Conservation (phyloP, 2,329 filamentous ascomycete species). For the Hymenoscyphus repandus region DNA sequence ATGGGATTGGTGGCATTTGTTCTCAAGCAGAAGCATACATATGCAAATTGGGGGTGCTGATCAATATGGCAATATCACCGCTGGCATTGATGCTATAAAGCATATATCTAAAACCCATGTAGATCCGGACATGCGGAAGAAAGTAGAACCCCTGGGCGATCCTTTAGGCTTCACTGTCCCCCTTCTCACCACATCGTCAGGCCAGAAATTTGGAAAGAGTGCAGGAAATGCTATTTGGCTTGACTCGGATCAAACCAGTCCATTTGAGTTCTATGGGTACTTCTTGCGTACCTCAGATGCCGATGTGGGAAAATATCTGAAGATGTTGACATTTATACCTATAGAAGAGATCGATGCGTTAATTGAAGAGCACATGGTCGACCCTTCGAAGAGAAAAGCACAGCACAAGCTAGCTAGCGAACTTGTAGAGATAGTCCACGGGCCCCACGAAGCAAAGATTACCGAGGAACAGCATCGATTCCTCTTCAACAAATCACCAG, state of each 20-base stretch:
- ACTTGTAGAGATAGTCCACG: slow-evolving; percentile 75
- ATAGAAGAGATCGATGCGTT: slow-evolving; percentile 58
- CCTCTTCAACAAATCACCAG: slow-evolving; percentile 8
- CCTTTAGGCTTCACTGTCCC: slow-evolving; percentile 89
- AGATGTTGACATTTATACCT: slow-evolving; percentile 86
- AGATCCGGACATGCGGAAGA: slow-evolving; percentile 39
- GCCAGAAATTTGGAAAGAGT: slow-evolving; percentile 91
- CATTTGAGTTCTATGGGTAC: slow-evolving; percentile 87
- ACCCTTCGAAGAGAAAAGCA: slow-evolving; percentile 68
- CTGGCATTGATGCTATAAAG: slow-evolving; percentile 82
- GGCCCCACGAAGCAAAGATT: slow-evolving; percentile 54
- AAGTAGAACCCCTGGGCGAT: slow-evolving; percentile 35
- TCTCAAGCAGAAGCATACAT: slow-evolving; percentile 60
- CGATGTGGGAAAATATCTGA: slow-evolving; percentile 76
- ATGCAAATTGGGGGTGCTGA: slow-evolving; percentile 94
- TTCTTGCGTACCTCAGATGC: slow-evolving; percentile 78
- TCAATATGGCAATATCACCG: slow-evolving; percentile 93
- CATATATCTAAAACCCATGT: slow-evolving; percentile 58
- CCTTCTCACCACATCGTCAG: slow-evolving; percentile 76
- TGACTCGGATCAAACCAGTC: slow-evolving; percentile 70
- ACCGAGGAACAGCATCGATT: slow-evolving; percentile 51
- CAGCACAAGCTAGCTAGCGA: slow-evolving; percentile 82
- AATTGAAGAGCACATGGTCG: slow-evolving; percentile 61
- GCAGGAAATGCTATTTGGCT: slow-evolving; percentile 94
- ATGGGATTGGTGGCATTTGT: slow-evolving; percentile 95